phyloP scores from a whole-genome alignment of 345 rosid genomes.

The Limnanthes douglasii region DNA sequence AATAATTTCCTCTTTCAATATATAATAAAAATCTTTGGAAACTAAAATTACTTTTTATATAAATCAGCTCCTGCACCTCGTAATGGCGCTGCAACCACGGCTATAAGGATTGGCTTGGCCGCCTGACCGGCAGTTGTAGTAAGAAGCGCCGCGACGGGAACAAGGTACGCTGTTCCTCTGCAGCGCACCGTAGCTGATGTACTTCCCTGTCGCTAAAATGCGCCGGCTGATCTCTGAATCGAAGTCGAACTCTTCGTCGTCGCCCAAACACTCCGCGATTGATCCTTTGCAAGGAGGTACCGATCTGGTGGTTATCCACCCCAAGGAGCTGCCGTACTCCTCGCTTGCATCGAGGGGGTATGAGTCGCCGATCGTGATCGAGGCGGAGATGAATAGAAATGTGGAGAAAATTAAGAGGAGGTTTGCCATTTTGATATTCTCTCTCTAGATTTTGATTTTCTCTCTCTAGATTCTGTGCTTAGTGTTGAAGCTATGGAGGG shows the following conservation, averaged over 20 bases:
- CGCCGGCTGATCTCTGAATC: conserved; percentile 79
- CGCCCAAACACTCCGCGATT: conserved; percentile 37
- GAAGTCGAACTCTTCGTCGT: conserved; percentile 56
- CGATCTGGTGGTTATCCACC: conserved; percentile 32
- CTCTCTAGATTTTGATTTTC: neutral
- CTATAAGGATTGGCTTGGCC: conserved; percentile 73
- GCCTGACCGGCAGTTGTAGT: conserved; percentile 73
- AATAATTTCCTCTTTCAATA: too few species aligned
- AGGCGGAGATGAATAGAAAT: conserved; percentile 19
- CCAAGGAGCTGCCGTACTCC: conserved; percentile 21
- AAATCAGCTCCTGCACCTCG: conserved; percentile 69
- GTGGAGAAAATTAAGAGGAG: neutral
- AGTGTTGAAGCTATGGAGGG: too few species aligned
- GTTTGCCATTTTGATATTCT: conserved; percentile 11
- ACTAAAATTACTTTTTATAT: too few species aligned
- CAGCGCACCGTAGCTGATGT: conserved; percentile 89
- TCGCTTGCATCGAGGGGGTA: conserved; percentile 25
- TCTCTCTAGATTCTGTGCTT: neutral
- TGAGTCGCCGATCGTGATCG: conserved; percentile 8
- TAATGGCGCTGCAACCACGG: conserved; percentile 78
- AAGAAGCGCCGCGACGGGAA: conserved; percentile 89
- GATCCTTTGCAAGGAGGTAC: conserved; percentile 37
- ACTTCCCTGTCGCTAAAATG: conserved; percentile 52
- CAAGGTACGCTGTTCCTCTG: conserved; percentile 88
- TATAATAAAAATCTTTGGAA: too few species aligned